Conservation (phyloP, 2,329 filamentous ascomycete species). For the Fusarium tuaranense region DNA sequence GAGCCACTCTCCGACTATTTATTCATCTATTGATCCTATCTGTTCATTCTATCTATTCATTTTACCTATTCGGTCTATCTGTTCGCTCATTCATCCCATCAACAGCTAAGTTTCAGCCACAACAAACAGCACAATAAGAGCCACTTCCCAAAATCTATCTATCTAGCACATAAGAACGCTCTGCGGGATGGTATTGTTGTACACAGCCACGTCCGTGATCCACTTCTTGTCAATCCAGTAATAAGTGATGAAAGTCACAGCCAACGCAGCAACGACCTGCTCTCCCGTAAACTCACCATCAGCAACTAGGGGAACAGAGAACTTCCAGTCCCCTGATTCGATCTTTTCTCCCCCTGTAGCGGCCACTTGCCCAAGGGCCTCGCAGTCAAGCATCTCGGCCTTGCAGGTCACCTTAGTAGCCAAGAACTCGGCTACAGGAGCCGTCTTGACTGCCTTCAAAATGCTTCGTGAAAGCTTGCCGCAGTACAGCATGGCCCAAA, state of each 20-base stretch:
- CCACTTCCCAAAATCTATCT: too few species aligned
- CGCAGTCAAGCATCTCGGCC: neutral
- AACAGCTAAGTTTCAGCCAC: too few species aligned
- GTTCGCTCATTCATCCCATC: too few species aligned
- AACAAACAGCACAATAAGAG: too few species aligned
- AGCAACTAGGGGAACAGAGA: neutral
- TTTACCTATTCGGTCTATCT: too few species aligned
- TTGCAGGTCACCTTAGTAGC: neutral
- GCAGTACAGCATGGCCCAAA: neutral
- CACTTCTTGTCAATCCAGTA: neutral
- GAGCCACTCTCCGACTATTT: too few species aligned
- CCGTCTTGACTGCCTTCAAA: neutral
- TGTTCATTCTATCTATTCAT: too few species aligned
- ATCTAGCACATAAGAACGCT: neutral
- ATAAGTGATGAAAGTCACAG: neutral
- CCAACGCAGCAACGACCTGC: neutral
- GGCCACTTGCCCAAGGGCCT: neutral
- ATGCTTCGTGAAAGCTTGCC: neutral
- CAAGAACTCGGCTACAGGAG: neutral
- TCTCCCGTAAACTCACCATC: neutral
- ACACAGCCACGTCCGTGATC: neutral
- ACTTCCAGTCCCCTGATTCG: neutral
- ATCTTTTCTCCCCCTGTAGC: neutral
- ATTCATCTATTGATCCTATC: too few species aligned
- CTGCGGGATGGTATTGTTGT: neutral